Evolutionary conservation across 768 basidiomycete species (phyloP), one percentile per base, ranked within the genome.

Genomic region (Hortiboletus flavorubellus): DNA sequence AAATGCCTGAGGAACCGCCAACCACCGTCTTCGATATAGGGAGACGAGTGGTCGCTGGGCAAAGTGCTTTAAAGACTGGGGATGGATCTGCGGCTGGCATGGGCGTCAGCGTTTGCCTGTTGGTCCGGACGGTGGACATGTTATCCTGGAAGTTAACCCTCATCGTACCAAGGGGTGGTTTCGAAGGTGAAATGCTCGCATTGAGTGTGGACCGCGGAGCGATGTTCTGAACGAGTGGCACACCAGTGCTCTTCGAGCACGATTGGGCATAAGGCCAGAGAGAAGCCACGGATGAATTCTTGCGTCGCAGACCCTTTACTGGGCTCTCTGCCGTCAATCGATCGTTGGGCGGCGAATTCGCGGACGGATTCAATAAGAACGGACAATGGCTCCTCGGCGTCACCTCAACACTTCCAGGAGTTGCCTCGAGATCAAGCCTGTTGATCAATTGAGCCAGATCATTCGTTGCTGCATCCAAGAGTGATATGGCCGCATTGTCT

Each of bases 401-500:
- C 49, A 72, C 55, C 34, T 81, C 78, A 1, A 79, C 75, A 2
- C 78, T 81, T 3, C 76, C 75, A 0, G 89, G 90, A 0, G 91
- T 92, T 5, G 88, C 87, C 64, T 90, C 83, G 4, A 93, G 75
- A 59, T 91, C 87, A n/a, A 93, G 76, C n/a, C 80, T 80, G 58
- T 85, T 88, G 67, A 93, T 89, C 4, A 93, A 73, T 52, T 82
- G 81, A 0, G 87, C 90, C 4, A 93, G 78, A 40, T 92, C 90
- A 48, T 89, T 83, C 1, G 90, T 92, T 0, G 87, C 90, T 0
- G 88, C 87, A 58, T 86, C 86, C n/a, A 91, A 73, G 31, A 89
- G 78, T 0, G 84, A 87, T 2, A 90, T 64, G 14, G 82, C 81
- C 56, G 79, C 89, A 80, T 58, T 56, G 5, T 72, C 62, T 72